Conservation (phyloP, 1,284 basidiomycete genomes). For the Ustilago xerochloae region DNA sequence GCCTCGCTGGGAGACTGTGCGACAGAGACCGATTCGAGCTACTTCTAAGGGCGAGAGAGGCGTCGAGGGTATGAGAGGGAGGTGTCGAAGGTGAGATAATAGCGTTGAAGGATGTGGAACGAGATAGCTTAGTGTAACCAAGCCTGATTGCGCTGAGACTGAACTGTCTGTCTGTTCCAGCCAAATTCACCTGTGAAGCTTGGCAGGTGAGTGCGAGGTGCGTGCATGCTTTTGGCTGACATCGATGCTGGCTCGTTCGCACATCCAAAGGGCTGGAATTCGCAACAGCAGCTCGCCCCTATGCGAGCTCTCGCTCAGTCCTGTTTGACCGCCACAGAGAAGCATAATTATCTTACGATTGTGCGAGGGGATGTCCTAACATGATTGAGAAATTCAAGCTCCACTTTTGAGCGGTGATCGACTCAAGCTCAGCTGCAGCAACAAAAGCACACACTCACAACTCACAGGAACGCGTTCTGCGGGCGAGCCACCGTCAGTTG, state of each 20-base stretch:
- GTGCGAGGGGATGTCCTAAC: too few relatives aligned
- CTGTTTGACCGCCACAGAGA: not conserved
- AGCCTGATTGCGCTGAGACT: too few relatives aligned
- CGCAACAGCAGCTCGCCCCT: not conserved
- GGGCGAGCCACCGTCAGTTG: constrained; percentile 24
- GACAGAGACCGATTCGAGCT: not conserved
- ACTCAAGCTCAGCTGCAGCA: constrained; percentile 15
- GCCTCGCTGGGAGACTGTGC: not conserved
- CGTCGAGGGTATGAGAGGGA: constrained; percentile 12
- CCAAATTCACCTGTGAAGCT: constrained; percentile 17
- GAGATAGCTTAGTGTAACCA: too few relatives aligned
- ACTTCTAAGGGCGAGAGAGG: not conserved
- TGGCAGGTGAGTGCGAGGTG: not conserved
- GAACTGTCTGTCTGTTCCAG: not conserved
- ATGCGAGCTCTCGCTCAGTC: not conserved
- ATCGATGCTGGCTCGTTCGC: constrained; percentile 12
- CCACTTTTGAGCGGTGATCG: constrained; percentile 36
- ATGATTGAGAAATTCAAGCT: constrained; percentile 7
- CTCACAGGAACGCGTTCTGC: constrained; percentile 2
- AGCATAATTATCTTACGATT: too few relatives aligned
- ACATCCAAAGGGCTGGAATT: not conserved
- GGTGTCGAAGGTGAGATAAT: constrained; percentile 2
- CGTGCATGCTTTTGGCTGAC: constrained; percentile 7
- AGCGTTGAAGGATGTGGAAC: not conserved
- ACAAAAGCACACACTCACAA: not conserved